Evolutionary conservation across 768 basidiomycete species (phyloP).

Genomic region (Russula brevipes): DNA sequence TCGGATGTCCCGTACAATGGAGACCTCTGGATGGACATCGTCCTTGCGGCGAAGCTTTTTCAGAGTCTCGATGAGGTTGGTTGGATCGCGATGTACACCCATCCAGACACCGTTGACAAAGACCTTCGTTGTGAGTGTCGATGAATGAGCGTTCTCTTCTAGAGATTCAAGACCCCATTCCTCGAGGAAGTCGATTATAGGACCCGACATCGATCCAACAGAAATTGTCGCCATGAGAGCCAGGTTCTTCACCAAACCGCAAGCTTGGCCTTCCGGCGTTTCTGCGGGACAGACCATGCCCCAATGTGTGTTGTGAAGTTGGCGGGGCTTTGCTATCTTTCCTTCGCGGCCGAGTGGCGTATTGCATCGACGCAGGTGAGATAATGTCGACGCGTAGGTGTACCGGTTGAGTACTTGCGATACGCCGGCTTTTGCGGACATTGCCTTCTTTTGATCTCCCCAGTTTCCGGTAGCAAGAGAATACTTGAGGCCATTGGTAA

Average conservation of each 20-base stretch:
- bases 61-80: constrained; percentile 87
- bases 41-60: constrained; percentile 89
- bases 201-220: constrained; percentile 91
- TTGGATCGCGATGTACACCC: constrained; percentile 94
- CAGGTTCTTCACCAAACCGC: constrained; percentile 97
- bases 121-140: constrained; percentile 86
- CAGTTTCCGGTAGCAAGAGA: constrained; percentile 98
- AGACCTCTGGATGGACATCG: constrained; percentile 93
- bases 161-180: constrained; percentile 97
- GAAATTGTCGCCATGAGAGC: constrained; percentile 98
- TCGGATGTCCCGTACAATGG: constrained; percentile 95
- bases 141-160: constrained; percentile 86
- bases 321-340: constrained; percentile 98
- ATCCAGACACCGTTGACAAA: constrained; percentile 99
- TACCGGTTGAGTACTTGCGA: constrained; percentile 98
- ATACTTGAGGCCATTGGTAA: constrained; percentile 97
- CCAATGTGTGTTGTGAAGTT: constrained; percentile 99
- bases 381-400: constrained; percentile 96
- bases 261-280: constrained; percentile 99
- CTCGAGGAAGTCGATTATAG: constrained; percentile 96
- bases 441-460: constrained; percentile 98
- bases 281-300: constrained; percentile 99
- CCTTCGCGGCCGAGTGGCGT: constrained; percentile 97
- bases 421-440: constrained; percentile 96
- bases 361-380: constrained; percentile 96